Evolutionary conservation across 495 filamentous ascomycete genomes (phyloP).

Genomic region (Venustampulla echinocandica): DNA sequence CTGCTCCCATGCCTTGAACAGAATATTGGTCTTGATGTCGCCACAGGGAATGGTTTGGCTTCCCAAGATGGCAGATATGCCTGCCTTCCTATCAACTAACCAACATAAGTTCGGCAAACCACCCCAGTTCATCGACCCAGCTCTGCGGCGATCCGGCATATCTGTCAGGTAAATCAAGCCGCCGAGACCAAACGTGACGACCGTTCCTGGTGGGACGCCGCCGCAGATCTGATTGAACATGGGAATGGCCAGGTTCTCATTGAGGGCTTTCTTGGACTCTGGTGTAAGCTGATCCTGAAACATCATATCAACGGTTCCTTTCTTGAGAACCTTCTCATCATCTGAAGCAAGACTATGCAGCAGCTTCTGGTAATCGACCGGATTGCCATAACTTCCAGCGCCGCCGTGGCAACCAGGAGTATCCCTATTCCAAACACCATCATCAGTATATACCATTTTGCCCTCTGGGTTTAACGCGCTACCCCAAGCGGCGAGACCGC

Average conservation of each 20-base stretch:
- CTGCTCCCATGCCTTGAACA: slow-evolving; percentile 6
- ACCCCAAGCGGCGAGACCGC: slow-evolving; percentile 16
- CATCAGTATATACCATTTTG: slow-evolving; percentile 25
- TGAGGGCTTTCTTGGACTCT: not conserved
- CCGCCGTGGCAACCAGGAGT: slow-evolving; percentile 29
- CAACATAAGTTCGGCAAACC: slow-evolving; percentile 16
- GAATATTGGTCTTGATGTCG: slow-evolving; percentile 4
- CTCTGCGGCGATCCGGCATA: slow-evolving; percentile 20
- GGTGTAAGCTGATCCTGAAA: slow-evolving; percentile 32
- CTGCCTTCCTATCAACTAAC: slow-evolving; percentile 14
- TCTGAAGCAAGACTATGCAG: slow-evolving; percentile 33
- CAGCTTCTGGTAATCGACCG: slow-evolving; percentile 36
- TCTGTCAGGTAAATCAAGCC: slow-evolving; percentile 27
- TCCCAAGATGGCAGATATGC: slow-evolving; percentile 11
- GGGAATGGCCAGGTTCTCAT: slow-evolving; percentile 1
- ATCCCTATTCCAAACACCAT: slow-evolving; percentile 15
- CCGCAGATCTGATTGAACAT: not conserved
- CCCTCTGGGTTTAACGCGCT: slow-evolving; percentile 19
- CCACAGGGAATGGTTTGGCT: slow-evolving; percentile 16
- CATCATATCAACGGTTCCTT: slow-evolving; percentile 35
- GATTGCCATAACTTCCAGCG: slow-evolving; percentile 31
- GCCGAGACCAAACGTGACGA: slow-evolving; percentile 26
- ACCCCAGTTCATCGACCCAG: slow-evolving; percentile 18
- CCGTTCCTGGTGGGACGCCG: slow-evolving; percentile 4
- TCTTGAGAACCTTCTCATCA: slow-evolving; percentile 36